Conservation (phyloP, 768 basidiomycete genomes). For the Cyclocybe cylindracea region DNA sequence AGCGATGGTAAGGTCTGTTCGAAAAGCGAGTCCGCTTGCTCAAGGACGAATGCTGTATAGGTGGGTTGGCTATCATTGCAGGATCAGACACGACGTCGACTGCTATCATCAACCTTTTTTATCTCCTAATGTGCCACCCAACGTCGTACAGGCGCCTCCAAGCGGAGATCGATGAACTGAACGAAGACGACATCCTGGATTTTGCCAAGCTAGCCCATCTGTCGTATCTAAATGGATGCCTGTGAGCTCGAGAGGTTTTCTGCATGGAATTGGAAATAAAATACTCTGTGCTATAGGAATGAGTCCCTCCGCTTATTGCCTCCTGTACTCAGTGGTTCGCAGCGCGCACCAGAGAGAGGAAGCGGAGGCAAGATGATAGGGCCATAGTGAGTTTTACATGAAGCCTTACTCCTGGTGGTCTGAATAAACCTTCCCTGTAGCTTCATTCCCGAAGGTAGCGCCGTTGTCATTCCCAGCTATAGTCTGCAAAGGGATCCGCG, state of each 20-base stretch:
- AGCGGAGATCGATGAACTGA: conserved; percentile 25
- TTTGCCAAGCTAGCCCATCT: conserved; percentile 25
- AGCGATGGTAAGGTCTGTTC: conserved; percentile 32
- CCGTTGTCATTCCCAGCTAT: conserved; percentile 33
- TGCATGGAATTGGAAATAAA: background rate
- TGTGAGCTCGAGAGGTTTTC: conserved; percentile 22
- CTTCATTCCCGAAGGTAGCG: conserved; percentile 42
- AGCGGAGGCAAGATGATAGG: conserved; percentile 31
- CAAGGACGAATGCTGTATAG: background rate
- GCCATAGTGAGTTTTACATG: conserved; percentile 19
- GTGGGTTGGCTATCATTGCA: conserved; percentile 27
- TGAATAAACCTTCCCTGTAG: background rate
- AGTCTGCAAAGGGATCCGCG: conserved; percentile 36
- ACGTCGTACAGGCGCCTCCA: conserved; percentile 25
- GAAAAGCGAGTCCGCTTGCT: background rate
- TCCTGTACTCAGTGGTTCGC: conserved; percentile 32
- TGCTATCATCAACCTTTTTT: conserved; percentile 25
- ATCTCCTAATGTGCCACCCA: conserved; percentile 27
- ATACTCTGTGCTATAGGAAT: conserved; percentile 22
- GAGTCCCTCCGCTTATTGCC: conserved; percentile 39
- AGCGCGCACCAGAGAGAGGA: conserved; percentile 31
- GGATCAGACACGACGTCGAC: conserved; percentile 32
- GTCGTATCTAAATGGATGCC: conserved; percentile 31
- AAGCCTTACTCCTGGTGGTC: background rate
- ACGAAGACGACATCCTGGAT: conserved; percentile 16